phyloP scores from a whole-genome alignment of 1,284 basidiomycete species.

The Wallemia mellicola region DNA sequence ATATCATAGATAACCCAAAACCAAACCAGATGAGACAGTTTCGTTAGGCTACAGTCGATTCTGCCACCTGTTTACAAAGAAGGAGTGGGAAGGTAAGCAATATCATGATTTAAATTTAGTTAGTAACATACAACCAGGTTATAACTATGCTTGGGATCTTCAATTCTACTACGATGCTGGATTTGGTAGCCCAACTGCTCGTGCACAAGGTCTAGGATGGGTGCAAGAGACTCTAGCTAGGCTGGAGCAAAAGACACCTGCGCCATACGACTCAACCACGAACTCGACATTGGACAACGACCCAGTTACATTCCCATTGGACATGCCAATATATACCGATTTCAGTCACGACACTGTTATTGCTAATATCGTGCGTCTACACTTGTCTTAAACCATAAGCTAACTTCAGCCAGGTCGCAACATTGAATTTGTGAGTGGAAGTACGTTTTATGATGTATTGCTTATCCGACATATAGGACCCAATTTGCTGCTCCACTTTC shows the following conservation, averaged over 20 bases:
- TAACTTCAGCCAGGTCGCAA: no score
- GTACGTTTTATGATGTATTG: no score
- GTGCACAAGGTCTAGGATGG: slow-evolving; percentile 50
- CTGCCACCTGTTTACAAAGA: slow-evolving; percentile 29
- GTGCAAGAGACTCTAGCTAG: slow-evolving; percentile 35
- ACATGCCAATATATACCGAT: slow-evolving; percentile 52
- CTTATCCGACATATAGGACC: no score
- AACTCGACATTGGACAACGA: slow-evolving; percentile 47
- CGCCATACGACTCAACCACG: slow-evolving; percentile 36
- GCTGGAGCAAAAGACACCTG: slow-evolving; percentile 40
- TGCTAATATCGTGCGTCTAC: slow-evolving; percentile 4
- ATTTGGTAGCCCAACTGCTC: slow-evolving; percentile 43
- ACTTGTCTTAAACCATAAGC: no score
- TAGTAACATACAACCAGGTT: background rate
- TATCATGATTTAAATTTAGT: slow-evolving; percentile 1
- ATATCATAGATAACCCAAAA: background rate
- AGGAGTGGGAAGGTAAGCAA: slow-evolving; percentile 27
- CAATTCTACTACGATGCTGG: slow-evolving; percentile 36
- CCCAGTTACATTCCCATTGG: slow-evolving; percentile 41
- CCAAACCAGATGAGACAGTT: slow-evolving; percentile 14
- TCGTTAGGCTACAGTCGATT: slow-evolving; percentile 20
- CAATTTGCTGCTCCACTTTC: slow-evolving; percentile 3
- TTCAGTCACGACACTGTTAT: slow-evolving; percentile 11
- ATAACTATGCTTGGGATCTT: slow-evolving; percentile 9
- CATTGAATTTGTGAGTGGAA: no score